Base-by-base conservation (phyloP, 148 eudicot species). In the Rhododendron henanense region DNA sequence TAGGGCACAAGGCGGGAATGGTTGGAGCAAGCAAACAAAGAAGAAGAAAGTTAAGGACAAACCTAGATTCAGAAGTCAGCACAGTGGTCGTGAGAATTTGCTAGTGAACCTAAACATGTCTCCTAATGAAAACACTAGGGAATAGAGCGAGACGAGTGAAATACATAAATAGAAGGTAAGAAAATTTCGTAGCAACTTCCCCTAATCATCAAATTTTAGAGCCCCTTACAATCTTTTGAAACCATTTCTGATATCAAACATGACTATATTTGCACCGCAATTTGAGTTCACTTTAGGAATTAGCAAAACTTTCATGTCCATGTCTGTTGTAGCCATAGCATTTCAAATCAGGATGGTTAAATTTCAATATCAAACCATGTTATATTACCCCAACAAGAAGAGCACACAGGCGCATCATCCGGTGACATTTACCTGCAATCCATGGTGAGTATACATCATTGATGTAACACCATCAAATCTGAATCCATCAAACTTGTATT, bases 391-490 rank as follows among this genome's bases (percentile, higher is more conserved):
- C 73, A 59, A 39, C 21, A n/a, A 61, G 84, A 57, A 63, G 41
- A 37, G 2, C 33, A 45, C 25, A 25, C 78, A 67, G 23, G 75
- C 35, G 5, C 35, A 65, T 19, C 19, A 71, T 79, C 13, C 15
- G 14, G n/a, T 3, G 16, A 48, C 44, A 79, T 35, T 76, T 90
- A 94, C 99, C 99, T 91, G 93, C 89, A 97, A 91, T 19, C 99
- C 98, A 87, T 97, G 99, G 90, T 97, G 98, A 78, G 98, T 94
- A 87, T 97, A 97, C 98, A 97, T 97, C 99, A 97, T 97, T 69
- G 99, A 97, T 50, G 99, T 95, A 87, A 95, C 99, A 79, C 99
- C 98, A 90, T 97, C 98, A 91, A 95, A 97, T 90, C 98, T 92
- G 89, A 95, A 97, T 53, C 99, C 99, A 90, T 97, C 98, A 89